Conservation (phyloP, 345 rosid species). For the Pelargonium nanum region DNA sequence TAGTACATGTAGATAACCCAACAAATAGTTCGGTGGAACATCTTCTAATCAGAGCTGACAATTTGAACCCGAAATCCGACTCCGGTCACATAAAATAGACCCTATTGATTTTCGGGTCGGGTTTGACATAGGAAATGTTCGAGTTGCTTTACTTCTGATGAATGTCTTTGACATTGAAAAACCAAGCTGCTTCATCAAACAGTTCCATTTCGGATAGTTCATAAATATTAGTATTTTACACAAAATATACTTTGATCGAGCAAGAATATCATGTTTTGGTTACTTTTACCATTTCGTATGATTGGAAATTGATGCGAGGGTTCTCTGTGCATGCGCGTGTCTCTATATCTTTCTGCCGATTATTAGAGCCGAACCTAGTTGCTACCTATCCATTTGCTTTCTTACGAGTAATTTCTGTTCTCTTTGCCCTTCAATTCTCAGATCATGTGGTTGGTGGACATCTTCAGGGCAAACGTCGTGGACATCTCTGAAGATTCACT, state of each 20-base stretch:
- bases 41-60: too few relatives aligned
- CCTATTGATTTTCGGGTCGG: too few relatives aligned
- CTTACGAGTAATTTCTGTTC: too few relatives aligned
- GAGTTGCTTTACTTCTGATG: too few relatives aligned
- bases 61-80: too few relatives aligned
- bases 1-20: not conserved
- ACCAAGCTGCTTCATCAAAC: not conserved
- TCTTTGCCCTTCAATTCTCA: conserved; percentile 17
- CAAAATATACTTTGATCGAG: not conserved
- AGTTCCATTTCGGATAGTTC: not conserved
- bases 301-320: not conserved
- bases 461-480: conserved; percentile 76
- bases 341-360: not conserved
- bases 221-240: not conserved
- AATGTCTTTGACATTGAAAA: not conserved
- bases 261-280: not conserved
- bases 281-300: too few relatives aligned
- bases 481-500: conserved; percentile 63
- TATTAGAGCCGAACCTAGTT: not conserved
- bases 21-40: not conserved
- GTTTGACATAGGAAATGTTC: too few relatives aligned
- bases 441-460: conserved; percentile 90
- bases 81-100: too few relatives aligned
- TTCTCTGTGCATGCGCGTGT: not conserved
- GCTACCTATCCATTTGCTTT: not conserved